phyloP scores from a whole-genome alignment of 768 basidiomycete genomes.

The Exidia glandulosa region DNA sequence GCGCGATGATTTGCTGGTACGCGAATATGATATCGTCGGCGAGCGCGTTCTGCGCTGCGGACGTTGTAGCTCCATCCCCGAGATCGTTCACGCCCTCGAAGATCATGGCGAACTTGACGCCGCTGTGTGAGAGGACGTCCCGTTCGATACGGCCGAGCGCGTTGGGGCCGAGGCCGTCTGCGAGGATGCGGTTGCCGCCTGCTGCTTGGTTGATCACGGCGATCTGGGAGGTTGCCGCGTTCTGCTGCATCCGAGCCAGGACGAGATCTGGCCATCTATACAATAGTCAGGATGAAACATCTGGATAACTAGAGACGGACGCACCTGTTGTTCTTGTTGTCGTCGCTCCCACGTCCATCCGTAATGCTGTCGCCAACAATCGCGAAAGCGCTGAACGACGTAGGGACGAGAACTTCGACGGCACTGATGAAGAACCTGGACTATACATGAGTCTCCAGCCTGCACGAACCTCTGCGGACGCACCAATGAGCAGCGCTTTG shows the following conservation, averaged over 20 bases:
- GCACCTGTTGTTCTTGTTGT: slow-evolving; percentile 34
- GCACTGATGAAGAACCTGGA: slow-evolving; percentile 32
- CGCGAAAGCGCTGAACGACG: slow-evolving; percentile 20
- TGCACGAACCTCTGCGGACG: background rate
- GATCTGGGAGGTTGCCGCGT: slow-evolving; percentile 22
- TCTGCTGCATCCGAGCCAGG: slow-evolving; percentile 29
- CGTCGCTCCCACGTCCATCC: slow-evolving; percentile 38
- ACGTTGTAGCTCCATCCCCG: slow-evolving; percentile 27
- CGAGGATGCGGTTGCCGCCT: slow-evolving; percentile 41
- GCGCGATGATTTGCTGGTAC: slow-evolving; percentile 33
- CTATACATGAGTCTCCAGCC: background rate
- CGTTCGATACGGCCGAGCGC: slow-evolving; percentile 38
- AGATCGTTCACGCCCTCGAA: slow-evolving; percentile 48
- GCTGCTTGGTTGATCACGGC: slow-evolving; percentile 40
- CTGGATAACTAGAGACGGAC: background rate
- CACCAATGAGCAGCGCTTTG: slow-evolving; percentile 26
- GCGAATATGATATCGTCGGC: slow-evolving; percentile 33
- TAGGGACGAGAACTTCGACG: slow-evolving; percentile 29
- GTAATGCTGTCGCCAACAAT: slow-evolving; percentile 45
- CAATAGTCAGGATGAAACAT: background rate
- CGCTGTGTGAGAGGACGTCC: slow-evolving; percentile 37
- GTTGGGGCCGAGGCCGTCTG: slow-evolving; percentile 37
- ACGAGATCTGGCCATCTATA: slow-evolving; percentile 39
- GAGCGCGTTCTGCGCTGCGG: slow-evolving; percentile 25
- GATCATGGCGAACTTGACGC: slow-evolving; percentile 35